These are phyloP conservation scores for Trichoderma sp. DNA, from an alignment of 2,329 filamentous ascomycete species.

Conservation along the genomic window DNA sequence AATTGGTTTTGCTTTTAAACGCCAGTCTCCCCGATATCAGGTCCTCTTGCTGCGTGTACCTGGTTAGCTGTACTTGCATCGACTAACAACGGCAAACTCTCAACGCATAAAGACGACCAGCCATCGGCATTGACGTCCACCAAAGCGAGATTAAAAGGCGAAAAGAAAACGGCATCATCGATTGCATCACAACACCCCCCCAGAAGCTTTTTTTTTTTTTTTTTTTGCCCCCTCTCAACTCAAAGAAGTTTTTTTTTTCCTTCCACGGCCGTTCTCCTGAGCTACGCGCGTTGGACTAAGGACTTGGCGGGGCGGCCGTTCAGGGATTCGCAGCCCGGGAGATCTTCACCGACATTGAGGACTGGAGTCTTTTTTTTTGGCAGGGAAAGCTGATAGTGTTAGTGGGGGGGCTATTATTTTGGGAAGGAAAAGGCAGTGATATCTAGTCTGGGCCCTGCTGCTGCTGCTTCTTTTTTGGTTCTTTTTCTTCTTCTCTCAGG, in stretches of 20 bases:
- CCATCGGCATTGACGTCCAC: background rate
- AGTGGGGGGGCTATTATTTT: conserved; percentile 19
- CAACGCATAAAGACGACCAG: background rate
- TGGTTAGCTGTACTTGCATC: background rate
- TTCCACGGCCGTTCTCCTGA: conserved; percentile 24
- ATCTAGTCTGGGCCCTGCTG: background rate
- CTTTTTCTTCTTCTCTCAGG: conserved; percentile 10
- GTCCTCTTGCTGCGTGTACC: background rate
- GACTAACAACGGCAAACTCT: background rate
- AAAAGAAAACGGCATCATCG: background rate
- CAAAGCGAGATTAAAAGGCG: background rate
- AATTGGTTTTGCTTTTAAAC: background rate
- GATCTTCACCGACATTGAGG: conserved; percentile 32
- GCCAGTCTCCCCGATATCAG: conserved; percentile 6
- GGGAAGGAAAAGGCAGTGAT: background rate
- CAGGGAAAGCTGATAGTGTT: conserved; percentile 3
- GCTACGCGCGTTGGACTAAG: conserved; percentile 20
- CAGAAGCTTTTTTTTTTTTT: background rate
- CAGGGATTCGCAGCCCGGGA: conserved; percentile 27
- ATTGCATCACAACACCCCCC: background rate
- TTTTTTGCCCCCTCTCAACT: background rate
- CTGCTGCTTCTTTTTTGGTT: background rate
- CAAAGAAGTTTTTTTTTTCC: background rate
- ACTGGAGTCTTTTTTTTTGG: background rate
- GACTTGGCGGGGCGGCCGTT: conserved; percentile 27